A percentile compares a stretch with the other conserved stretches of the same genome.
Evolutionary conservation across 768 basidiomycete species (phyloP).

Genomic region (Phaeotremella fagi): DNA sequence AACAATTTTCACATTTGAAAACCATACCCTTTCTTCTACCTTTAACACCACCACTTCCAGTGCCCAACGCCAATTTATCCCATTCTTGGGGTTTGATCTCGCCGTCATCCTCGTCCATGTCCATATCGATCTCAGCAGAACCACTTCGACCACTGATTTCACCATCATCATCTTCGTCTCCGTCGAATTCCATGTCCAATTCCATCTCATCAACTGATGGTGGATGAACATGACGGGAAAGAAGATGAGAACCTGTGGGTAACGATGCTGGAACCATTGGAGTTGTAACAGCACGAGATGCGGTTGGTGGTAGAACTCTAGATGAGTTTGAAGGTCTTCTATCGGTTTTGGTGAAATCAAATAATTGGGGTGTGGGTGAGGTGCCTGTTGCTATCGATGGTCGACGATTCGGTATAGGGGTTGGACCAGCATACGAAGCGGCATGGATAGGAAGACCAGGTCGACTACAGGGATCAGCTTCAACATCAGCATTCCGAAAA

Average conservation of each 20-base stretch:
- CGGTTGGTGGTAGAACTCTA: not conserved
- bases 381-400: conserved; percentile 14
- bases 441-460: conserved; percentile 6
- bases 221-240: not conserved
- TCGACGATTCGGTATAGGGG: conserved; percentile 27
- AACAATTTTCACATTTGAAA: conserved; percentile 89
- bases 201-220: conserved; percentile 35
- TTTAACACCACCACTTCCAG: conserved; percentile 47
- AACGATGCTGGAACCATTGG: conserved; percentile 31
- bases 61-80: conserved; percentile 40
- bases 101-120: conserved; percentile 34
- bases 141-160: conserved; percentile 29
- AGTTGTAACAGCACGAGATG: not conserved
- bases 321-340: conserved; percentile 21
- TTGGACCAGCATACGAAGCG: conserved; percentile 22
- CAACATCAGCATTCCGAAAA: not conserved
- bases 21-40: conserved; percentile 75
- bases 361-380: conserved; percentile 34
- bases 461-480: conserved; percentile 5
- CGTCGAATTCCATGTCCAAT: conserved; percentile 44
- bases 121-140: conserved; percentile 34
- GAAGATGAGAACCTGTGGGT: conserved; percentile 13
- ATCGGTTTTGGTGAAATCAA: conserved; percentile 44
- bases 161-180: conserved; percentile 33
- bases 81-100: conserved; percentile 12